phyloP scores from a whole-genome alignment of 2,329 filamentous ascomycete genomes.

The Paraphoma sp. region DNA sequence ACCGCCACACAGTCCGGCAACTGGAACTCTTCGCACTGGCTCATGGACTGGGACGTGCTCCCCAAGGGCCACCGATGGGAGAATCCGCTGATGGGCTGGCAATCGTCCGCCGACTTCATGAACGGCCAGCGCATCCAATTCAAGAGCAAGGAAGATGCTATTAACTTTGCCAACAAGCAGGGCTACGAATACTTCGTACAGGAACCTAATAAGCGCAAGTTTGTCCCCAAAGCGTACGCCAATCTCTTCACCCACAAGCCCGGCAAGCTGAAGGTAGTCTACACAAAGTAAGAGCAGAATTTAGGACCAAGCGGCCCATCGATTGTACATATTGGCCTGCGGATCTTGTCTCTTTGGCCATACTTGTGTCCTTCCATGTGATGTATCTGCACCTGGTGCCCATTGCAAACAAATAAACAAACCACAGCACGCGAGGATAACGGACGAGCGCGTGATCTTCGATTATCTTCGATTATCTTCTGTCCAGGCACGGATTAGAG shows the following conservation, averaged over 20 bases:
- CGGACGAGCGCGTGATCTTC: too few relatives aligned
- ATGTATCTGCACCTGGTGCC: too few relatives aligned
- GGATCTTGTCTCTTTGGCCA: neutral
- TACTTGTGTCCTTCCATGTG: too few relatives aligned
- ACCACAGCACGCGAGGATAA: too few relatives aligned
- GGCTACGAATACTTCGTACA: slow-evolving; percentile 99
- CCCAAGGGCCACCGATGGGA: slow-evolving; percentile 96
- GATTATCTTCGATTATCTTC: too few relatives aligned
- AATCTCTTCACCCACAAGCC: slow-evolving; percentile 92
- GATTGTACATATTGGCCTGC: slow-evolving; percentile 35
- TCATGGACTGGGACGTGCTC: slow-evolving; percentile 98
- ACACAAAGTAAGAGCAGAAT: slow-evolving; percentile 70
- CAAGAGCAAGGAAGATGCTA: slow-evolving; percentile 91
- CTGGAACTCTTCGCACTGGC: slow-evolving; percentile 86
- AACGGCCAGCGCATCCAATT: slow-evolving; percentile 92
- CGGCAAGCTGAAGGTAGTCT: slow-evolving; percentile 82
- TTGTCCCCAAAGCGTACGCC: slow-evolving; percentile 91
- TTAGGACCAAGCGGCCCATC: slow-evolving; percentile 2
- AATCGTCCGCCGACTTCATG: slow-evolving; percentile 93
- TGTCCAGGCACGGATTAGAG: too few relatives aligned
- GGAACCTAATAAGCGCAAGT: slow-evolving; percentile 88
- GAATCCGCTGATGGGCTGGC: slow-evolving; percentile 98
- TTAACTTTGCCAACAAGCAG: slow-evolving; percentile 96
- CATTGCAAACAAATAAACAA: too few relatives aligned
- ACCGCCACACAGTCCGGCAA: slow-evolving; percentile 94